Base-by-base conservation (phyloP, 148 eudicot genomes). In the Bassia scoparia region DNA sequence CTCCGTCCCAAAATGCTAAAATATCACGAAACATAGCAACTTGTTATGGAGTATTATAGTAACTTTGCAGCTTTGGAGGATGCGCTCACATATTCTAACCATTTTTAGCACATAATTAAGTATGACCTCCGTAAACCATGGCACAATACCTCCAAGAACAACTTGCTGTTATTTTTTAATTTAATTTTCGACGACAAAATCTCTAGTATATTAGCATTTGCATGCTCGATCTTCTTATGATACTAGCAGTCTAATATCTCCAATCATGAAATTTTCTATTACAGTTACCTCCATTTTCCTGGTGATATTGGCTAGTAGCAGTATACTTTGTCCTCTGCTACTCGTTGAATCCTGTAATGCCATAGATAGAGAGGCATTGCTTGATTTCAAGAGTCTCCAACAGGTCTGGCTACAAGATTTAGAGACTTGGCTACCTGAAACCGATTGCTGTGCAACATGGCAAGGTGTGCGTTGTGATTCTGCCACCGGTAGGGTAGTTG, bases 371-470 rank as follows among this genome's bases (percentile, higher is more conserved):
- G 70, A 83, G 59, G 87, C 97, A 6, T 75, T 91, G 8, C 88
- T 89, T 15, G 68, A 77, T 35, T 64, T 87, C 77, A 91, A 89
- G 67, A 60, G 61, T 33, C 68, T 91, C 86, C 82, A 86, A 43
- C 43, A 60, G 3, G 92, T 86, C 74, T 88, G 89, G 0, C 80
- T 83, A 12, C 41, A 62, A 0, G 69, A 86, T 5, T 75, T 91
- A 4, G 0, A 50, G 0, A 23, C 92, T 46, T 91, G 97, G 97
- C 54, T 56, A 38, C 60, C 83, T 18, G 3, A 81, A 68, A 83
- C 88, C 1, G 87, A 91, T 71, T 91, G 97, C 78, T 91, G 97
- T 84, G 70, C 61, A 41, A 3, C 78, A 5, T 92, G 97, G 97
- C 77, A 72, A 0, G 95, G 95, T 27, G 67, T 92, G 21, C 73